A percentile compares a stretch with the other conserved stretches of the same genome.
Evolutionary conservation across 2,329 filamentous ascomycete genomes (phyloP).

Genomic region (Cladosporium halotolerans): DNA sequence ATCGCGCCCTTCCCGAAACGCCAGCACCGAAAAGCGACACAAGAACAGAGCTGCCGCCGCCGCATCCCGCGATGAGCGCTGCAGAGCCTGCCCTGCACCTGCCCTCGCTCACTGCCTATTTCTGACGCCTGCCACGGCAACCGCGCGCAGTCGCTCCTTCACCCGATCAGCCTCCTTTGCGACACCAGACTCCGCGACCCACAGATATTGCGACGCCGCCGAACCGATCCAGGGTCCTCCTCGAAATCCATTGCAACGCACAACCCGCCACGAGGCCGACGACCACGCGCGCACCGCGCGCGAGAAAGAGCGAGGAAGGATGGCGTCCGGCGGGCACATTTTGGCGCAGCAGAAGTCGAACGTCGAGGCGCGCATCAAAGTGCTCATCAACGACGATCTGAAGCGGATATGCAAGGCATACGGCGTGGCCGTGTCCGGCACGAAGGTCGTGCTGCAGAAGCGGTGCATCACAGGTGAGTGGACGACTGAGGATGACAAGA

Average conservation of each 20-base stretch:
- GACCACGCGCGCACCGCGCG: not conserved
- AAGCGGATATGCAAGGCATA: conserved; percentile 71
- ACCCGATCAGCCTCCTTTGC: not conserved
- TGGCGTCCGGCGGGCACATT: conserved; percentile 31
- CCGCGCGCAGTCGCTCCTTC: conserved; percentile 1
- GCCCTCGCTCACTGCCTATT: not conserved
- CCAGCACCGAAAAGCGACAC: conserved; percentile 1
- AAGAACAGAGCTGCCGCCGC: not conserved
- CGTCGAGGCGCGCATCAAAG: conserved; percentile 37
- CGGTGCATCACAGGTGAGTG: conserved; percentile 67
- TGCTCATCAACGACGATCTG: conserved; percentile 59
- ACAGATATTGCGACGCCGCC: not conserved
- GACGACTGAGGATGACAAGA: not conserved
- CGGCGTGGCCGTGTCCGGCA: conserved; percentile 68
- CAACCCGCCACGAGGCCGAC: not conserved
- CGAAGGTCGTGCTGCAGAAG: conserved; percentile 74
- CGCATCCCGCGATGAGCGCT: conserved; percentile 2
- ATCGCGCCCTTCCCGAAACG: not conserved
- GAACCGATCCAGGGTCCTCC: not conserved
- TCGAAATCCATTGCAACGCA: not conserved
- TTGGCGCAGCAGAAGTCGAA: conserved; percentile 34
- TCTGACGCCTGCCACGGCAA: not conserved
- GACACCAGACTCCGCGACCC: not conserved
- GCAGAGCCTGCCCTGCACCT: conserved; percentile 1
- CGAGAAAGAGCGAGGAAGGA: conserved; percentile 10